Evolutionary conservation across 352 stramenopile genomes (phyloP), one percentile per base, ranked within the genome.

Genomic region (Globisporangium okanoganense): DNA sequence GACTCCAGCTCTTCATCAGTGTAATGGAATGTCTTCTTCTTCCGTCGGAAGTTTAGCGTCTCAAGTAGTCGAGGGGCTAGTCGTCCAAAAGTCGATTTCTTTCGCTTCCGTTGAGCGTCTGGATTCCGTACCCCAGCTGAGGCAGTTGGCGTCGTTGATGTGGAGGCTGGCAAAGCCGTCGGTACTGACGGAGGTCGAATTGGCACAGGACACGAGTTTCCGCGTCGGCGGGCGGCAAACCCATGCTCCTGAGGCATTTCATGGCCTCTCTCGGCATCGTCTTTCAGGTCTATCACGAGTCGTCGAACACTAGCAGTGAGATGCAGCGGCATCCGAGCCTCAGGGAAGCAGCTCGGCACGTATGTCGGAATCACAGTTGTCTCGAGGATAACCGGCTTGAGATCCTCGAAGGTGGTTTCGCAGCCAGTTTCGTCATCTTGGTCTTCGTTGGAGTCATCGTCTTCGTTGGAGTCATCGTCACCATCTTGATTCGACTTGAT

Each of bases 1-100:
- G 69, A 81, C 63, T 89, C 82, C 18, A 94, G 72, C 58, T 94
- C 82, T 61, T 87, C 79, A 45, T 94, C 84, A 12, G 84, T 94
- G 57, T 85, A 90, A 56, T 90, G 59, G 38, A 90, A 91, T 29
- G 76, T 84, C 55, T 82, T 88, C 33, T 78, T 79, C 52, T 91
- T 91, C 53, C 79, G 78, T 5, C 84, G 79, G 40, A 94, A 81
- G 24, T 75, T 70, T 18, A 87, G 65, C 1, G 67, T 79, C 61
- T 87, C 72, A 35, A 90, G 56, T 13, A 93, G 63, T 9, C 76
- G 75, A 10, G 84, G 81, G 3, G 78, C 80, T 5, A 94, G 62
- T 13, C 84, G 75, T 33, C 70, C 72, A 27, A 93, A 71, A 20
- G 82, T 68, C 35, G 69, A 79, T 61, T 86, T 82, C 67, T 87